Percentiles rank a stretch among this genome's conserved stretches.
phyloP scores from a whole-genome alignment of 768 basidiomycete species.

The Hygrophorus russula region DNA sequence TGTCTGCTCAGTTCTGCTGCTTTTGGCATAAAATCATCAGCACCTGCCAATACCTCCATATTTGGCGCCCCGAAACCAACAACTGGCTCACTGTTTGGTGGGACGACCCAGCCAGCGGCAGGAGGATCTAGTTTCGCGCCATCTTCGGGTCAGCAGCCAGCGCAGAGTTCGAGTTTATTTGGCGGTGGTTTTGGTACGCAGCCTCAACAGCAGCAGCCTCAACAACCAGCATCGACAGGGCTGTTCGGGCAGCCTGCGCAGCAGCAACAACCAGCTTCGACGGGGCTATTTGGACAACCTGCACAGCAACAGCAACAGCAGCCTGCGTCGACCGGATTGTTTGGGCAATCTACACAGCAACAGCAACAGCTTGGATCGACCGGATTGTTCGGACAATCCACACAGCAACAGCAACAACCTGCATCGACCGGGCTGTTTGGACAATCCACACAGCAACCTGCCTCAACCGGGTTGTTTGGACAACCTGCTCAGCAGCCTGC shows the following conservation, averaged over 20 bases:
- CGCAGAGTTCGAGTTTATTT: conserved; percentile 16
- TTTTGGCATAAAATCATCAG: conserved; percentile 29
- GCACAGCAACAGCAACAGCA: conserved; percentile 15
- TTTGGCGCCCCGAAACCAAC: conserved; percentile 22
- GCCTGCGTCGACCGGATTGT: conserved; percentile 12
- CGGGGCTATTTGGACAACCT: conserved; percentile 15
- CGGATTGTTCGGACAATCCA: conserved; percentile 18
- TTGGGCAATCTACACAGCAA: conserved; percentile 14
- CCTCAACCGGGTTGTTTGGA: conserved; percentile 12
- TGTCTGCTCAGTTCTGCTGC: conserved; percentile 15
- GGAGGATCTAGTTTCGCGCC: conserved; percentile 34
- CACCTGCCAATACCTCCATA: conserved; percentile 13
- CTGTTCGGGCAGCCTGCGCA: conserved; percentile 14
- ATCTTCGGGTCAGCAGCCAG: conserved; percentile 17
- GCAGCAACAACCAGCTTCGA: conserved; percentile 15
- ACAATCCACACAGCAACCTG: conserved; percentile 17
- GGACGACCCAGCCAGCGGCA: conserved; percentile 7
- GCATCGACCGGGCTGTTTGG: conserved; percentile 23
- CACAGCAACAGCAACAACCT: conserved; percentile 25
- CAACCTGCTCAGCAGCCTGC: conserved; percentile 5
- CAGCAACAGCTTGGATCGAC: conserved; percentile 14
- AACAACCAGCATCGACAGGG: conserved; percentile 12
- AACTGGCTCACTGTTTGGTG: conserved; percentile 7
- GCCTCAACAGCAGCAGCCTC: conserved; percentile 7
- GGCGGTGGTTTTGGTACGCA: not conserved